Base-by-base conservation (phyloP, 148 eudicot genomes). In the Diospyros kaki region DNA sequence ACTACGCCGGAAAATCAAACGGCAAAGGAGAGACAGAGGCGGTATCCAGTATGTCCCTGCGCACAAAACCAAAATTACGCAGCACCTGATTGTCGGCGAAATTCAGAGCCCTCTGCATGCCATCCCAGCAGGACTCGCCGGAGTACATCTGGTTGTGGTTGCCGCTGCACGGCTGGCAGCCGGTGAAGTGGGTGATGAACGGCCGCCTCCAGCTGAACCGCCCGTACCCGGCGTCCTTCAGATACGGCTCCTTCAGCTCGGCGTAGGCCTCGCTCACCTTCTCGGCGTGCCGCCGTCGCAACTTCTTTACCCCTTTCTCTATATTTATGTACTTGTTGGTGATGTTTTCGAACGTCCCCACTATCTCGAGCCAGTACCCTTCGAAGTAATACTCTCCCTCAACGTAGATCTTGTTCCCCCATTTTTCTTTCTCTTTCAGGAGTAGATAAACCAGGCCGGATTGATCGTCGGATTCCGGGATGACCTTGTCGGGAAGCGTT, bases 141-240 rank as follows among this genome's bases (percentile, higher is more conserved):
- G 82, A 62, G 40, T 94, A 94, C 83, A 79, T 73, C 69, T 84
- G 81, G 41, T 89, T 90, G 59, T 90, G 90, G 1, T 76, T 78
- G n/a, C 98, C 98, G 67, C 89, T 91, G 50, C 98, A 94, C 2
- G 95, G 98, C 74, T 94, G 92, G 69, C 98, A 94, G 60, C 98
- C 98, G 0, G 97, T 90, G 55, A 94, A 94, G 74, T 94, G 98
- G 1, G 97, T 94, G n/a, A 94, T 83, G 78, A 94, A 94, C 39
- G 98, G 97, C 66, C 97, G 78, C 55, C 89, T 77, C 84, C 80
- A 77, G 38, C 86, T 78, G 68, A 71, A 80, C 60, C 75, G 70
- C 13, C 83, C 90, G 4, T 65, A 64, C n/a, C 90, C 88, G 2
- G 77, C 81, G 1, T 81, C 89, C 78, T 81, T 73, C 52, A 82